Percentiles rank a stretch among this genome's conserved stretches.
phyloP scores from a whole-genome alignment of 2,329 filamentous ascomycete species.

The Scolecobasidium constrictum region DNA sequence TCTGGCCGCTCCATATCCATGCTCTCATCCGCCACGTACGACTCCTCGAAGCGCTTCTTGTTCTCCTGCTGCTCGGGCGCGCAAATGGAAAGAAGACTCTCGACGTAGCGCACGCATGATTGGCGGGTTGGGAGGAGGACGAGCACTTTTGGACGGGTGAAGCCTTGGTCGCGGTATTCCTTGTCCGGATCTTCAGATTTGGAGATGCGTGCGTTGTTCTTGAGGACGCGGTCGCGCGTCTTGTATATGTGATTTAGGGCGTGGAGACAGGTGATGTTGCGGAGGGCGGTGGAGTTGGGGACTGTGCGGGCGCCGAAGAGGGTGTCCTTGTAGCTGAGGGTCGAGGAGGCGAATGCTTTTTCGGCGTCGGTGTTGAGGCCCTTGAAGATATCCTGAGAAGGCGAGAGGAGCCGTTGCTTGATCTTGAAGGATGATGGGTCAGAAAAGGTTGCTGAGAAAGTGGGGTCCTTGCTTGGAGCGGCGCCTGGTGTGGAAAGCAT shows the following conservation, averaged over 20 bases:
- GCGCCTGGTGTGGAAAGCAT: background rate
- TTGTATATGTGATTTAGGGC: constrained; percentile 88
- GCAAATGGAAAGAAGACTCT: constrained; percentile 65
- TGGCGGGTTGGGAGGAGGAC: constrained; percentile 84
- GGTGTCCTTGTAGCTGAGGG: constrained; percentile 77
- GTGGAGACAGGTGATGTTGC: constrained; percentile 68
- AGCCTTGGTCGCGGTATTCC: constrained; percentile 85
- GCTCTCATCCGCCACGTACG: constrained; percentile 57
- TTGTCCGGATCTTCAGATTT: constrained; percentile 47
- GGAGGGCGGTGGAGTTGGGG: constrained; percentile 56
- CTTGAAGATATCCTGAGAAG: background rate
- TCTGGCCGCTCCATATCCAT: constrained; percentile 66
- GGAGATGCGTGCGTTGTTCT: constrained; percentile 74
- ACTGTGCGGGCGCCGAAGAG: constrained; percentile 63
- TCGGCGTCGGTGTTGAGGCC: constrained; percentile 16
- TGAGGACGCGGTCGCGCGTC: constrained; percentile 81
- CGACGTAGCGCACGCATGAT: constrained; percentile 67
- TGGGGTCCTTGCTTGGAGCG: background rate
- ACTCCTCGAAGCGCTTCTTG: constrained; percentile 80
- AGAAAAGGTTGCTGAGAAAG: background rate
- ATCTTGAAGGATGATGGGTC: constrained; percentile 14
- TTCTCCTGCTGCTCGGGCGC: constrained; percentile 90
- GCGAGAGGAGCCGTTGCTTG: constrained; percentile 19
- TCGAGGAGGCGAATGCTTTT: constrained; percentile 41
- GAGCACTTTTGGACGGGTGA: constrained; percentile 86